Percentiles rank a stretch among this genome's conserved stretches.
Conservation (phyloP, 1,284 basidiomycete species). For the Gomphus sp. region DNA sequence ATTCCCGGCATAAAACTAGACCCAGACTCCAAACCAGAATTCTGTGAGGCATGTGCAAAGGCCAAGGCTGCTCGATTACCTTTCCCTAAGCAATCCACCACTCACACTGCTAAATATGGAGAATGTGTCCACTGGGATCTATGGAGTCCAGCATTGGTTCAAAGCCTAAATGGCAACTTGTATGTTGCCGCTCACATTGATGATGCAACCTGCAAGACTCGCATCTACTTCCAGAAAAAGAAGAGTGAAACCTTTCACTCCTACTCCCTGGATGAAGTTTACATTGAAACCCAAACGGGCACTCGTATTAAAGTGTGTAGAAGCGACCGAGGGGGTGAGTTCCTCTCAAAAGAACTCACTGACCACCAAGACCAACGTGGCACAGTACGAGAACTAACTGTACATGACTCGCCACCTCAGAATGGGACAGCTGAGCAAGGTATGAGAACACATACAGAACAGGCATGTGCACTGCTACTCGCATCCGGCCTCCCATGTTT, state of each 20-base stretch:
- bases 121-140: too few relatives aligned
- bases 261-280: conserved; percentile 22
- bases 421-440: conserved; percentile 18
- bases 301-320: conserved; percentile 18
- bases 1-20: too few relatives aligned
- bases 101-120: too few relatives aligned
- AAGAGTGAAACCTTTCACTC: conserved; percentile 19
- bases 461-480: conserved; percentile 13
- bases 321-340: conserved; percentile 14
- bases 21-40: neutral
- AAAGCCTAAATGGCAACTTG: neutral
- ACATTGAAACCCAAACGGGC: conserved; percentile 17
- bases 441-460: conserved; percentile 22
- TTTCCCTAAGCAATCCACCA: too few relatives aligned
- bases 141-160: neutral
- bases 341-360: too few relatives aligned
- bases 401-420: conserved; percentile 22
- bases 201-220: conserved; percentile 14
- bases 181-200: conserved; percentile 11
- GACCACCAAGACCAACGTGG: conserved; percentile 18
- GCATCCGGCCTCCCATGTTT: conserved; percentile 20
- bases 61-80: too few relatives aligned
- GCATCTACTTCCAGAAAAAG: conserved; percentile 16
- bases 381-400: conserved; percentile 22
- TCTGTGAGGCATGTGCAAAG: too few relatives aligned